Evolutionary conservation across 2,329 filamentous ascomycete species (phyloP).

Genomic region (Sporothrix globosa): DNA sequence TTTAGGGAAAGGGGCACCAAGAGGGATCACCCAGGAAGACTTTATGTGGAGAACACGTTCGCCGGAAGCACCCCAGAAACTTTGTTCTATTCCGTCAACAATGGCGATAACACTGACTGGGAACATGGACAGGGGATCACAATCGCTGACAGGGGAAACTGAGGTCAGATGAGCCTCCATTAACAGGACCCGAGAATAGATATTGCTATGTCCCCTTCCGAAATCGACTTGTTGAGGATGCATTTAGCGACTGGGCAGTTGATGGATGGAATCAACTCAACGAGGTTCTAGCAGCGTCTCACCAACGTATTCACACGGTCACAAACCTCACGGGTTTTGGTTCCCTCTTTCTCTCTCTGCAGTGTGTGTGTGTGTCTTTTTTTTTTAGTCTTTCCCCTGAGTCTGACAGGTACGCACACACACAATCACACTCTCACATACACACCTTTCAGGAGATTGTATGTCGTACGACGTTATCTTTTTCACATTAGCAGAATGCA

Average conservation of each 20-base stretch:
- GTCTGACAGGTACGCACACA: conserved; percentile 3
- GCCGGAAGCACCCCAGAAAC: background rate
- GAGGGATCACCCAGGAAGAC: background rate
- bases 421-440: background rate
- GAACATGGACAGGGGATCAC: background rate
- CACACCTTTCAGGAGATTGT: conserved; percentile 5
- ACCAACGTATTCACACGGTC: no score
- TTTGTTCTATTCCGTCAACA: background rate
- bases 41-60: background rate
- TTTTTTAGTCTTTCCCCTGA: background rate
- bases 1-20: background rate
- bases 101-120: background rate
- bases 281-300: no score
- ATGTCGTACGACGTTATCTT: background rate
- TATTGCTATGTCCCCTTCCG: no score
- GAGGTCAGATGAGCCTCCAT: background rate
- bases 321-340: no score
- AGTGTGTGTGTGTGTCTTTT: no score
- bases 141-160: background rate
- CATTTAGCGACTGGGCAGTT: no score
- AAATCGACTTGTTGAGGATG: no score
- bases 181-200: background rate
- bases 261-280: background rate
- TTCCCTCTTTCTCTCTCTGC: background rate
- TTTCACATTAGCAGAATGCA: background rate